phyloP scores from a whole-genome alignment of 179 eudicot species.

The Spergularia azorica region DNA sequence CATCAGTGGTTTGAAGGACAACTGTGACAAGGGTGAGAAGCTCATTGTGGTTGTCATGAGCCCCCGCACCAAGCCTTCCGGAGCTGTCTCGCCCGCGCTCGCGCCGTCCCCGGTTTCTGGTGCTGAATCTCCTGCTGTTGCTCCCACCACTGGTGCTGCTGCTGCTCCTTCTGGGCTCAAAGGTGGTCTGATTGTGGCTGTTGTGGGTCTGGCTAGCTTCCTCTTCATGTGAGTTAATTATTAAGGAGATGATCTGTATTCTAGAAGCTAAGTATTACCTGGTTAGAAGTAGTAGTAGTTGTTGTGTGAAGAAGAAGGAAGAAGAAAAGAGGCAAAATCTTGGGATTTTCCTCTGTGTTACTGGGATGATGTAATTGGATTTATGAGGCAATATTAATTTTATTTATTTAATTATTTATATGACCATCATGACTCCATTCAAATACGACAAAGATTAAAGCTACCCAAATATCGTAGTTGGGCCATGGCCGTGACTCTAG shows the following conservation, averaged over 20 bases:
- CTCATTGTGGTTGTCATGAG: conserved; percentile 45
- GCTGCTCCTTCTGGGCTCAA: conserved; percentile 27
- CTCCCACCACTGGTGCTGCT: conserved; percentile 50
- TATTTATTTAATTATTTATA: neutral
- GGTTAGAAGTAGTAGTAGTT: neutral
- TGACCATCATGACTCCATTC: neutral
- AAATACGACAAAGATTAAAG: too few species aligned
- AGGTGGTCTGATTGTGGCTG: conserved; percentile 33
- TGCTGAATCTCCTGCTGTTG: conserved; percentile 39
- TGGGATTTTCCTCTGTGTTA: conserved; percentile 31
- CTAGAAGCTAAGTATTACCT: neutral
- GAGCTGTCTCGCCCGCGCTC: conserved; percentile 23
- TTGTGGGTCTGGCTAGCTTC: conserved; percentile 33
- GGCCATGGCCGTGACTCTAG: too few species aligned
- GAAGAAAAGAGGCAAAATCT: conserved; percentile 30
- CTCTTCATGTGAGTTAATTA: conserved; percentile 18
- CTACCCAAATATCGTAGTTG: too few species aligned
- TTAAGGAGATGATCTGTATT: too few species aligned
- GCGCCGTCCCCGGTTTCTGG: conserved; percentile 42
- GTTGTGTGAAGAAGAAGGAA: neutral
- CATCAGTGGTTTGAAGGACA: conserved; percentile 36
- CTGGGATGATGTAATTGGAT: neutral
- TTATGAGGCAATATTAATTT: neutral
- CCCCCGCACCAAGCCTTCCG: conserved; percentile 21
- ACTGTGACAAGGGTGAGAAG: conserved; percentile 49